Percentiles rank a stretch among this genome's conserved stretches.
Evolutionary conservation across 2,329 filamentous ascomycete genomes (phyloP).

Genomic region (Pseudogymnoascus sp.): DNA sequence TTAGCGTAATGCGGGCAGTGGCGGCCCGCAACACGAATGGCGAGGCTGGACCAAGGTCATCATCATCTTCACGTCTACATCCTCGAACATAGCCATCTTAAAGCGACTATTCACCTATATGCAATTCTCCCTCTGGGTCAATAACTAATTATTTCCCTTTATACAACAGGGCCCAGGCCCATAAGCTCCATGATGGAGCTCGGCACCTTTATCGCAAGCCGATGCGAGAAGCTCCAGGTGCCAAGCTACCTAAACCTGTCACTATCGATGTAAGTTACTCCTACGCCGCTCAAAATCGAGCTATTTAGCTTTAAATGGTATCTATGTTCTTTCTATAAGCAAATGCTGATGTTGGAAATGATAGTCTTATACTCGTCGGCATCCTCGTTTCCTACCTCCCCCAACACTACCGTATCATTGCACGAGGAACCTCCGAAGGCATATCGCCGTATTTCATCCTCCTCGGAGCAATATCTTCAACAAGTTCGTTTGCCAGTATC

Average conservation of each 20-base stretch:
- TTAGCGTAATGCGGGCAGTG: slow-evolving; percentile 1
- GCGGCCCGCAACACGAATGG: background rate
- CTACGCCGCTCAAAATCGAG: background rate
- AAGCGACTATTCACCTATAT: background rate
- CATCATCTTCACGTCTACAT: background rate
- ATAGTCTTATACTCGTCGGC: slow-evolving; percentile 65
- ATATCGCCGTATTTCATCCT: slow-evolving; percentile 94
- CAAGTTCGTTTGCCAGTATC: slow-evolving; percentile 86
- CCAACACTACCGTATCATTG: slow-evolving; percentile 87
- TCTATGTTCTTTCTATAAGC: background rate
- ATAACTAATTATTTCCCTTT: background rate
- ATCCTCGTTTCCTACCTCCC: slow-evolving; percentile 90
- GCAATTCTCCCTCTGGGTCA: background rate
- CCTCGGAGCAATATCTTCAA: slow-evolving; percentile 84
- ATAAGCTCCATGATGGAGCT: slow-evolving; percentile 17
- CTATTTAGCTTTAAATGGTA: background rate
- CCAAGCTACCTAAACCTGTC: slow-evolving; percentile 44
- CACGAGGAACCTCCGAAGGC: slow-evolving; percentile 77
- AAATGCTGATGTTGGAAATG: slow-evolving; percentile 11
- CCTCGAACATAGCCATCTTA: background rate
- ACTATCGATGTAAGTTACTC: slow-evolving; percentile 40
- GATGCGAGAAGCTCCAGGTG: slow-evolving; percentile 43
- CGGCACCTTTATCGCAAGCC: slow-evolving; percentile 17
- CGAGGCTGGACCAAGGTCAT: background rate
- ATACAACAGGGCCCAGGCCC: background rate